These are phyloP conservation scores for Apiotrichum gamsii DNA, from an alignment of 1,284 basidiomycete species.

Conservation along the genomic window DNA sequence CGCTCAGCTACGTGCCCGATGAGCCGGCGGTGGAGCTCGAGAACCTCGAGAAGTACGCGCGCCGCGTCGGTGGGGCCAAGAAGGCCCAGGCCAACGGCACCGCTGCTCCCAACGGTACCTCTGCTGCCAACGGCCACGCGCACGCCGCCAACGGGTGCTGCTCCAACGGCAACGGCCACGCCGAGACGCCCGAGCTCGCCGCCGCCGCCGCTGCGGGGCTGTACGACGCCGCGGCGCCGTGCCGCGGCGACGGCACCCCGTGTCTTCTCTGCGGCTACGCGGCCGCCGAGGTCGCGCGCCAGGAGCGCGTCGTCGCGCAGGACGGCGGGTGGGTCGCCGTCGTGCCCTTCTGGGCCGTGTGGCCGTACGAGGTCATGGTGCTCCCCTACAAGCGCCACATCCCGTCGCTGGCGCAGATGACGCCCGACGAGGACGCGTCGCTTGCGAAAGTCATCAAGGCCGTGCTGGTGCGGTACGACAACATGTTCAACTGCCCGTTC, in stretches of 20 bases:
- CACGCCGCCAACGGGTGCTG: conserved; percentile 48
- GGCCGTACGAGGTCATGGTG: conserved; percentile 88
- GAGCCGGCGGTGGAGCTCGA: conserved; percentile 61
- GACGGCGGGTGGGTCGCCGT: conserved; percentile 71
- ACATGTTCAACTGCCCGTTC: conserved; percentile 78
- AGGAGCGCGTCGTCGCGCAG: conserved; percentile 60
- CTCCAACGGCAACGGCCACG: background rate
- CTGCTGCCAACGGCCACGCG: no score
- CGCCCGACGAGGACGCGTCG: conserved; percentile 55
- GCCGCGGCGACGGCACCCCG: conserved; percentile 53
- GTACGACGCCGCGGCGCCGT: conserved; percentile 7
- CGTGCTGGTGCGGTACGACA: conserved; percentile 73
- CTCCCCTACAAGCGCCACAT: conserved; percentile 73
- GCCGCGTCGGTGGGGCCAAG: no score
- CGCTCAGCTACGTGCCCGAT: conserved; percentile 66
- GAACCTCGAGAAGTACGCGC: conserved; percentile 56
- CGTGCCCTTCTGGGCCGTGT: conserved; percentile 94
- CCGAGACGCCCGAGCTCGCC: background rate
- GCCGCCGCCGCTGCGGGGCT: background rate
- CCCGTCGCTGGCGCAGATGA: conserved; percentile 61
- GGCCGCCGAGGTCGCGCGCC: conserved; percentile 58
- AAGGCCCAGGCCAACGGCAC: no score
- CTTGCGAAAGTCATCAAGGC: conserved; percentile 62
- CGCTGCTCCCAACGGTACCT: conserved; percentile 6
- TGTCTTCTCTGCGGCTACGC: conserved; percentile 83